Base-by-base conservation (phyloP, 2,329 filamentous ascomycete species). In the Calonectria multiphialidica region DNA sequence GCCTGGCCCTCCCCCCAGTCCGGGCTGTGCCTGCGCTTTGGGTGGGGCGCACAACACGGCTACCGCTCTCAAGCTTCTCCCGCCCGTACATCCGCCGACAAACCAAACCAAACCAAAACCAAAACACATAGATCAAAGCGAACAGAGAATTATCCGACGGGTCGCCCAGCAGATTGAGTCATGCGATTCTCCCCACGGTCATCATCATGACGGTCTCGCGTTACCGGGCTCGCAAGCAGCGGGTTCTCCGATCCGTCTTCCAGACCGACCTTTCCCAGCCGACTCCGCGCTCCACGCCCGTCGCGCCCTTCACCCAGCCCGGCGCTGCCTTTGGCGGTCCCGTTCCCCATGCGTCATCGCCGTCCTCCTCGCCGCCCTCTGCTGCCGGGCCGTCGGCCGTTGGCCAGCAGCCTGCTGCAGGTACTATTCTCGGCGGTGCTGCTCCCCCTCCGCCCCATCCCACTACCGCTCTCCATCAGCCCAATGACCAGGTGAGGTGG, bases 171-270 rank as follows among this genome's bases (percentile, higher is more conserved):
- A 62, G 42, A 33, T 57, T 30, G 53, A 57, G 63, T 59, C 68
- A 78, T 79, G 73, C 73, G 30, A 76, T 66, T 73, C 72, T 71
- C 71, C 50, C 59, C 33, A 37, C 68, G 25, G 59, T 72, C 66
- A 67, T 84, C 55, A 75, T 64, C 66, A 85, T 85, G 82, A 79
- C 84, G 71, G 83, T 84, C 66, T 85, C 88, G 66, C 84, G 82
- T 74, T 86, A 88, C 81, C 85, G 83, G 75, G 81, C 84, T 66
- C 87, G 86, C 72, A 88, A 85, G 76, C 86, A 87, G 69, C 87
- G 84, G 73, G 83, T 90, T 50, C 87, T 91, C 76, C 85, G 85
- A 73, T 90, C 89, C 30, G 88, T 91, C 77, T 91, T 91, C 81
- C 87, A 87, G 72, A 86, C 85, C 18, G 86, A 89, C 71, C 77